Percentiles rank a stretch among this genome's conserved stretches.
These are phyloP conservation scores for Chrysanthemum seticuspe DNA, from an alignment of 129 eudicot species.

Conservation along the genomic window DNA sequence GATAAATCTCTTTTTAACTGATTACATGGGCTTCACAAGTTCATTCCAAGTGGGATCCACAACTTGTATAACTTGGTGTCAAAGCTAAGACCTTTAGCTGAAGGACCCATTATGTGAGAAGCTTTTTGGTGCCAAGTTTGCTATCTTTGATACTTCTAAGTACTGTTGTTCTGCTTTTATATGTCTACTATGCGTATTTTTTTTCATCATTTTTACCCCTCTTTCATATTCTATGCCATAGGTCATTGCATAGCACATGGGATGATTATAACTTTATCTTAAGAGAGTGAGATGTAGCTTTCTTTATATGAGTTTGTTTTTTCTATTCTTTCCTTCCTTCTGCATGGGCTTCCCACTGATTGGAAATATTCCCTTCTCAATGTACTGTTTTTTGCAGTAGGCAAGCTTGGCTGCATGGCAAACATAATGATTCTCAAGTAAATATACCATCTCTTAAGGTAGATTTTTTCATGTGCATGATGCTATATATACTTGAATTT, in stretches of 20 bases:
- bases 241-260: conserved; percentile 60
- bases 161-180: conserved; percentile 15
- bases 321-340: conserved; percentile 31
- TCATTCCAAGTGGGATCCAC: conserved; percentile 44
- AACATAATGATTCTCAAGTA: conserved; percentile 55
- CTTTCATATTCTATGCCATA: conserved; percentile 25
- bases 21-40: conserved; percentile 59
- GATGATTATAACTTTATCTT: conserved; percentile 54
- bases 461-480: conserved; percentile 19
- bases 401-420: conserved; percentile 98
- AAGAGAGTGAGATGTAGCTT: conserved; percentile 47
- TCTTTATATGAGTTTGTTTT: conserved; percentile 41
- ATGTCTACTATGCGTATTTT: neutral
- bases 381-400: conserved; percentile 53
- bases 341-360: conserved; percentile 63
- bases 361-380: conserved; percentile 53
- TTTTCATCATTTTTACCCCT: conserved; percentile 27
- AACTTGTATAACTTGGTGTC: conserved; percentile 30
- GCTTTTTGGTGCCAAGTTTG: conserved; percentile 31
- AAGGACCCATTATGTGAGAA: conserved; percentile 32
- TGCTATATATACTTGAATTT: conserved; percentile 11
- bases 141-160: conserved; percentile 39
- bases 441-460: conserved; percentile 77
- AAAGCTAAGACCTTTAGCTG: conserved; percentile 36
- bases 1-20: conserved; percentile 42